Percentiles rank a stretch among this genome's conserved stretches.
Evolutionary conservation across 225 moss, liverwort and hornwort genomes (phyloP).

Genomic region (Lunularia cruciata): DNA sequence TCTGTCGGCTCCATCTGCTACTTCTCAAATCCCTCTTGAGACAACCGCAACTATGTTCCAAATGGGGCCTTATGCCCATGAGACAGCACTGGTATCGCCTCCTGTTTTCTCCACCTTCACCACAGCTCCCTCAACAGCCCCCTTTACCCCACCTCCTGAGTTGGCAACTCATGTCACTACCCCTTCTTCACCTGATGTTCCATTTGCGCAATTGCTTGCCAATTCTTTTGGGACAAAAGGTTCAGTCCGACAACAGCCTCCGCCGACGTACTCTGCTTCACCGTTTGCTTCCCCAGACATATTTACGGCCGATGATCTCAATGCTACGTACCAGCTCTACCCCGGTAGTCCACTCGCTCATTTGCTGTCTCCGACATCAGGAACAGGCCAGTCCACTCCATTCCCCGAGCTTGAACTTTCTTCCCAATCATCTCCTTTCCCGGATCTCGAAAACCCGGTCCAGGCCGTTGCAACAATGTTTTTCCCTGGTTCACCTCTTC

Average conservation of each 20-base stretch:
- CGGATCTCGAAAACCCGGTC: conserved; percentile 35
- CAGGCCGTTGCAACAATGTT: conserved; percentile 46
- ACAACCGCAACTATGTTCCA: conserved; percentile 92
- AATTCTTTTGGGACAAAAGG: conserved; percentile 74
- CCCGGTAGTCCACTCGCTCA: conserved; percentile 83
- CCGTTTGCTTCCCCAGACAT: conserved; percentile 92
- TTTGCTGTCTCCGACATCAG: conserved; percentile 73
- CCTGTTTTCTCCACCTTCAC: conserved; percentile 94
- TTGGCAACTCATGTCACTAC: conserved; percentile 88
- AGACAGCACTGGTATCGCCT: conserved; percentile 98
- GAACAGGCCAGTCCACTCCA: conserved; percentile 81
- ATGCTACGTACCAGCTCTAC: conserved; percentile 81
- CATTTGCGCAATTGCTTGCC: conserved; percentile 86
- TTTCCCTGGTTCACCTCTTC: conserved; percentile 37
- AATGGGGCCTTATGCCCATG: conserved; percentile 95
- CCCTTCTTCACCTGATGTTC: conserved; percentile 95
- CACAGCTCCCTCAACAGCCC: conserved; percentile 96
- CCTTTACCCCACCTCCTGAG: conserved; percentile 98
- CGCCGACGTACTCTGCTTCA: conserved; percentile 76
- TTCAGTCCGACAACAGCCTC: conserved; percentile 63
- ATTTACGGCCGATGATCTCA: conserved; percentile 73
- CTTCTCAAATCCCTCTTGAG: conserved; percentile 78
- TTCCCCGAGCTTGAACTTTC: conserved; percentile 60
- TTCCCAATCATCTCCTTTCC: conserved; percentile 32
- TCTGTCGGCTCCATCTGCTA: conserved; percentile 49